Conservation (phyloP, 768 basidiomycete genomes). For the Nevesoporus exiguus region DNA sequence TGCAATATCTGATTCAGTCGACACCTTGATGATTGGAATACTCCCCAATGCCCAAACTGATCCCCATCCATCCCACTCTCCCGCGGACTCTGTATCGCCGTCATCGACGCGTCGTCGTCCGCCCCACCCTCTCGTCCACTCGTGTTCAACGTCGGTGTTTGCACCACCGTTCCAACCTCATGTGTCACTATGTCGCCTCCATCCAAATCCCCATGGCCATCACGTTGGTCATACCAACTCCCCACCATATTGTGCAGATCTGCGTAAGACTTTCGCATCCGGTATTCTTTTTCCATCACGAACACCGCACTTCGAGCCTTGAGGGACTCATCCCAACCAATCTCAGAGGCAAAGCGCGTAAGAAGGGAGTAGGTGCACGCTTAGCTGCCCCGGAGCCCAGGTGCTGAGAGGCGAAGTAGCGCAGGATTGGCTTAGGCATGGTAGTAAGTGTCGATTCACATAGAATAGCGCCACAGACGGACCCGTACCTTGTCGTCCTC, state of each 20-base stretch:
- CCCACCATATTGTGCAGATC: slow-evolving; percentile 51
- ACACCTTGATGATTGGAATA: slow-evolving; percentile 77
- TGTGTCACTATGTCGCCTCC: slow-evolving; percentile 46
- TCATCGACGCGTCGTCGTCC: slow-evolving; percentile 72
- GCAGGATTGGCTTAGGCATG: slow-evolving; percentile 80
- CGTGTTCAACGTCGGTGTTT: slow-evolving; percentile 3
- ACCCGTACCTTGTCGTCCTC: slow-evolving; percentile 75
- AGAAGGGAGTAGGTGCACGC: slow-evolving; percentile 90
- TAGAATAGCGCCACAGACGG: not conserved
- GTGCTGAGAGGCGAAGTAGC: slow-evolving; percentile 90
- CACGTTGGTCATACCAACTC: slow-evolving; percentile 3
- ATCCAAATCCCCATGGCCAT: not conserved
- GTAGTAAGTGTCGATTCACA: too few species aligned
- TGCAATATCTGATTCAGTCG: slow-evolving; percentile 63
- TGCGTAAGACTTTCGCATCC: slow-evolving; percentile 86
- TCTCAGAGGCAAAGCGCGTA: slow-evolving; percentile 85
- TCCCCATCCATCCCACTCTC: slow-evolving; percentile 28
- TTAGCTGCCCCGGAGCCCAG: slow-evolving; percentile 93
- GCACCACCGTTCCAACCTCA: slow-evolving; percentile 56
- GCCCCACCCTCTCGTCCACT: slow-evolving; percentile 8
- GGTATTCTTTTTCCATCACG: slow-evolving; percentile 99
- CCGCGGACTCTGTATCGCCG: slow-evolving; percentile 45
- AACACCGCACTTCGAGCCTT: slow-evolving; percentile 93
- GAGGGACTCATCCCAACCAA: slow-evolving; percentile 98
- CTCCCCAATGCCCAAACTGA: slow-evolving; percentile 7